Conservation (phyloP, 352 stramenopile species). For the Pythium periplocum region DNA sequence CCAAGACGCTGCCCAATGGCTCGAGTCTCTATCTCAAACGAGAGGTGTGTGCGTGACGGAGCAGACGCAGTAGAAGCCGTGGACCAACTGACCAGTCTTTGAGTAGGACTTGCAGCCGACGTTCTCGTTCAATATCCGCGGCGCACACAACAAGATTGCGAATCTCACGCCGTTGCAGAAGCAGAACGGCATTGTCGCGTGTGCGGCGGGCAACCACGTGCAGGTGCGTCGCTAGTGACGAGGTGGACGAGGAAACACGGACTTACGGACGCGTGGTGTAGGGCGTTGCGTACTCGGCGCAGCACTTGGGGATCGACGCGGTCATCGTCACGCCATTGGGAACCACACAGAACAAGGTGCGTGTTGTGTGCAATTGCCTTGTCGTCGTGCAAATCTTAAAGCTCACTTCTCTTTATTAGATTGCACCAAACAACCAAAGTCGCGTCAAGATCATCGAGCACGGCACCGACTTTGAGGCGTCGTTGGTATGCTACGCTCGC, state of each 20-base stretch:
- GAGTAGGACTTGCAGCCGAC: conserved; percentile 93
- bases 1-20: conserved; percentile 39
- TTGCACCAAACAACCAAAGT: conserved; percentile 11
- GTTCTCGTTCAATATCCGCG: conserved; percentile 98
- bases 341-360: conserved; percentile 91
- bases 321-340: conserved; percentile 96
- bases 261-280: conserved; percentile 3
- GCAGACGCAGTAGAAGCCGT: background rate
- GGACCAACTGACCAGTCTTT: background rate
- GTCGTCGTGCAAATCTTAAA: too few species aligned
- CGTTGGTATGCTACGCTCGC: conserved; percentile 38
- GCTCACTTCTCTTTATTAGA: too few species aligned
- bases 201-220: conserved; percentile 93
- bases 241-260: too few species aligned
- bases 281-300: conserved; percentile 93
- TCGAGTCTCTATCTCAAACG: conserved; percentile 89
- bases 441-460: conserved; percentile 93
- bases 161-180: conserved; percentile 79
- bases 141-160: conserved; percentile 99
- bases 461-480: conserved; percentile 96
- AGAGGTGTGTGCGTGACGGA: conserved; percentile 48
- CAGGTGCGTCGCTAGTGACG: conserved; percentile 40
- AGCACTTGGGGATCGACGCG: conserved; percentile 90
- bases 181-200: conserved; percentile 75
- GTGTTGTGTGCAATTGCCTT: conserved; percentile 15